These are phyloP conservation scores for Penicillium crystallinum DNA, from an alignment of 495 filamentous ascomycete genomes.

Conservation along the genomic window DNA sequence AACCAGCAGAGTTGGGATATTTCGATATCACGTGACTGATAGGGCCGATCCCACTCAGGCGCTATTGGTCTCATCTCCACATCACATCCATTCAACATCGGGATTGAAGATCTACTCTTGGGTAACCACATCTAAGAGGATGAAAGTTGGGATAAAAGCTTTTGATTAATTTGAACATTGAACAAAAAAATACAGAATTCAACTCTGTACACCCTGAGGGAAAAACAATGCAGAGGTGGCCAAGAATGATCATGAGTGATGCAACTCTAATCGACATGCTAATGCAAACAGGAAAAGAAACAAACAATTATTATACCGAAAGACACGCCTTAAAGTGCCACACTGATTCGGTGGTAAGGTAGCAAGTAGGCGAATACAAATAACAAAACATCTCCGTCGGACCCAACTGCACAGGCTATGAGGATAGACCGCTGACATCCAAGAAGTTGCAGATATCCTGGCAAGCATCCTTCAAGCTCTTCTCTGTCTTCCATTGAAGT, in stretches of 20 bases:
- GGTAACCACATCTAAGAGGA: not conserved
- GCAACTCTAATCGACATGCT: constrained; percentile 10
- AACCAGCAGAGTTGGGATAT: too few relatives aligned
- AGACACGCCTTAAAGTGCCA: not conserved
- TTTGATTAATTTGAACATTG: not conserved
- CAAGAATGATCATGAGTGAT: constrained; percentile 5
- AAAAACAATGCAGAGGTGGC: not conserved
- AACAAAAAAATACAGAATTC: not conserved
- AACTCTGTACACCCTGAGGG: not conserved
- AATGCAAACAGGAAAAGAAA: constrained; percentile 2
- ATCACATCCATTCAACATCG: too few relatives aligned
- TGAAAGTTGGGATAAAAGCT: not conserved
- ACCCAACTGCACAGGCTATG: constrained; percentile 3
- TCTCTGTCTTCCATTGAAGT: constrained; percentile 84
- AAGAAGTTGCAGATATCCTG: constrained; percentile 73
- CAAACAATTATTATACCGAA: constrained; percentile 3
- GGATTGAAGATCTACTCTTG: not conserved
- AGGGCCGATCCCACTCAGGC: too few relatives aligned
- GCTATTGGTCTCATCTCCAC: too few relatives aligned
- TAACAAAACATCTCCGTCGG: constrained; percentile 4
- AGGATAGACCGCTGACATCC: constrained; percentile 32
- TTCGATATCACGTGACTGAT: too few relatives aligned
- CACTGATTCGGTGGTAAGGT: constrained; percentile 1
- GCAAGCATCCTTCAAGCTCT: constrained; percentile 77
- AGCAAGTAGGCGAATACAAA: constrained; percentile 8